These are phyloP conservation scores for Chlorella sp. DNA, from an alignment of 139 green algal species.

Conservation along the genomic window DNA sequence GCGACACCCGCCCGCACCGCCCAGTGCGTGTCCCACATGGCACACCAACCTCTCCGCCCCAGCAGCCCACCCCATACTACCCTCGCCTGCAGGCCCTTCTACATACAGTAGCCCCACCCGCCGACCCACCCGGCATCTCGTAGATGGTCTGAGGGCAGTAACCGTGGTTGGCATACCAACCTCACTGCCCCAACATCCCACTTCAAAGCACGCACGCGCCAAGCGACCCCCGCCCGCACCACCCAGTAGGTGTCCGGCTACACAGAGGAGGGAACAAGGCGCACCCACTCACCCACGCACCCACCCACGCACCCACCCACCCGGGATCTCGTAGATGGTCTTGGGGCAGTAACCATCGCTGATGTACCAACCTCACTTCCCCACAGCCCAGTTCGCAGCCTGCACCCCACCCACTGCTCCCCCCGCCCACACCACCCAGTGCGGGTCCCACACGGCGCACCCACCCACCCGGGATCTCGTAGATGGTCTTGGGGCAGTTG, in stretches of 20 bases:
- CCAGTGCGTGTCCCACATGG: neutral
- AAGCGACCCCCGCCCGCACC: neutral
- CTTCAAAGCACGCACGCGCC: too few species aligned
- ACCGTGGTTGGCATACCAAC: constrained; percentile 94
- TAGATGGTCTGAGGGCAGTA: constrained; percentile 97
- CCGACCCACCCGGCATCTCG: constrained; percentile 85
- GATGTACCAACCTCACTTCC: too few species aligned
- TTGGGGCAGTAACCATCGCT: constrained; percentile 90
- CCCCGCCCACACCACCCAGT: neutral
- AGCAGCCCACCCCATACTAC: neutral
- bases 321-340: constrained; percentile 97
- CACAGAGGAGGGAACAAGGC: too few species aligned
- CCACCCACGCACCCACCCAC: constrained; percentile 18
- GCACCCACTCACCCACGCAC: too few species aligned
- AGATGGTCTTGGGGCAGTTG: constrained; percentile 96
- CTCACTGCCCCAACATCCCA: too few species aligned
- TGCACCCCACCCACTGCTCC: neutral
- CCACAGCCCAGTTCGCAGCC: too few species aligned
- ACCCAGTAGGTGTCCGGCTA: neutral
- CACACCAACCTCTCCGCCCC: neutral
- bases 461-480: constrained; percentile 87
- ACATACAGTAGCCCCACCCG: too few species aligned
- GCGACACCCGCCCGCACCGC: neutral
- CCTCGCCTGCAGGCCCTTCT: neutral
- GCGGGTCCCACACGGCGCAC: too few species aligned